phyloP scores from a whole-genome alignment of 2,329 filamentous ascomycete genomes.

The Fusarium sp. region DNA sequence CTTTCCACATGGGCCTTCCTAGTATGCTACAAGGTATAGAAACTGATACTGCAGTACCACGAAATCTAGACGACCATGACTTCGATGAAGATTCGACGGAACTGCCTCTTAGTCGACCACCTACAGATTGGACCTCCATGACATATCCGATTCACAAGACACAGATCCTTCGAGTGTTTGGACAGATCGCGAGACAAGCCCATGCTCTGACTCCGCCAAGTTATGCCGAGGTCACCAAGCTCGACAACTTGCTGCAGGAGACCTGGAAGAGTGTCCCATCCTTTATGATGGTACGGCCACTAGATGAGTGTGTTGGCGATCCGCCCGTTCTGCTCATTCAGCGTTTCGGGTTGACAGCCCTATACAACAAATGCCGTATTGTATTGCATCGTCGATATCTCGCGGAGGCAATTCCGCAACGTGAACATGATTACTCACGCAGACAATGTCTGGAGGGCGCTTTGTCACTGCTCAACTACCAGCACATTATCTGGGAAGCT shows the following conservation, averaged over 20 bases:
- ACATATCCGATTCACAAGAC: constrained; percentile 67
- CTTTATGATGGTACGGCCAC: constrained; percentile 61
- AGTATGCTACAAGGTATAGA: constrained; percentile 73
- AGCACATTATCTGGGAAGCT: constrained; percentile 60
- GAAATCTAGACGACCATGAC: constrained; percentile 74
- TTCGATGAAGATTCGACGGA: constrained; percentile 66
- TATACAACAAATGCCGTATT: constrained; percentile 67
- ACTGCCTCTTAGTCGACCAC: constrained; percentile 67
- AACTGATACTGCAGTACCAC: constrained; percentile 70
- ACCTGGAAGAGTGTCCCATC: constrained; percentile 59
- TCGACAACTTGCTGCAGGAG: constrained; percentile 60
- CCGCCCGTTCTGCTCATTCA: constrained; percentile 61
- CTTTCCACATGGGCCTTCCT: constrained; percentile 76
- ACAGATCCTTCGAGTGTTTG: constrained; percentile 60
- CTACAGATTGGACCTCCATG: constrained; percentile 69
- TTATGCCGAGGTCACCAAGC: constrained; percentile 61
- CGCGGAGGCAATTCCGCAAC: constrained; percentile 54
- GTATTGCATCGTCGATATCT: constrained; percentile 68
- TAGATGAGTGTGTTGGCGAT: constrained; percentile 63
- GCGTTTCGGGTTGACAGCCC: constrained; percentile 62
- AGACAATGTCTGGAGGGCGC: constrained; percentile 63
- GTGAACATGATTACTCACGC: constrained; percentile 65
- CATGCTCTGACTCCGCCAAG: constrained; percentile 61
- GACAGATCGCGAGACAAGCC: constrained; percentile 61
- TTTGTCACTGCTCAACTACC: constrained; percentile 60